These are phyloP conservation scores for Oidium heveae DNA, from an alignment of 2,329 filamentous ascomycete species.

Conservation along the genomic window DNA sequence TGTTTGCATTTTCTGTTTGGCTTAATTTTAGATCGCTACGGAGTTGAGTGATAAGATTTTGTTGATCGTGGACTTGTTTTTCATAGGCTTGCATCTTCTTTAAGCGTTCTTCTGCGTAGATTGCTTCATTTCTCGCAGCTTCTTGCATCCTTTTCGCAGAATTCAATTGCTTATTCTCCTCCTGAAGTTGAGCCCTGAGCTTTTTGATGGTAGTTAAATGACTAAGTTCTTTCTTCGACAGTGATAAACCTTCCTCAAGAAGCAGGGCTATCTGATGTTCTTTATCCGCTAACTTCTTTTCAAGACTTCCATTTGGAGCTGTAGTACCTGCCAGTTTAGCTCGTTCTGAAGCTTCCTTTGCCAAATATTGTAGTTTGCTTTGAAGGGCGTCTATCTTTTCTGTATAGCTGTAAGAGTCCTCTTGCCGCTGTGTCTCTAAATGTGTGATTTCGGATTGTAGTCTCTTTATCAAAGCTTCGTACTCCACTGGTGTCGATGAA, in stretches of 20 bases:
- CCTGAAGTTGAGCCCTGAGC: slow-evolving; percentile 37
- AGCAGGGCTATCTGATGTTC: slow-evolving; percentile 74
- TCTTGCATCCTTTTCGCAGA: slow-evolving; percentile 34
- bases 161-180: slow-evolving; percentile 37
- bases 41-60: slow-evolving; percentile 23
- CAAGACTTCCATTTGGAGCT: slow-evolving; percentile 35
- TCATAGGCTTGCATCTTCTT: slow-evolving; percentile 26
- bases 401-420: slow-evolving; percentile 60
- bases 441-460: slow-evolving; percentile 12
- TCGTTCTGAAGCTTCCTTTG: slow-evolving; percentile 51
- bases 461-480: slow-evolving; percentile 17
- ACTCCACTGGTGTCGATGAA: slow-evolving; percentile 13
- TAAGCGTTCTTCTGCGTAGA: slow-evolving; percentile 21
- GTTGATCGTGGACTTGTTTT: slow-evolving; percentile 27
- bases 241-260: slow-evolving; percentile 75
- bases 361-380: slow-evolving; percentile 70
- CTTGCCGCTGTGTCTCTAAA: slow-evolving; percentile 30
- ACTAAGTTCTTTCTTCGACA: slow-evolving; percentile 69
- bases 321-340: slow-evolving; percentile 43
- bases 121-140: slow-evolving; percentile 26
- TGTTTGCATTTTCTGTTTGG: slow-evolving; percentile 35
- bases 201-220: slow-evolving; percentile 66
- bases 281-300: slow-evolving; percentile 67
- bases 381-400: slow-evolving; percentile 84
- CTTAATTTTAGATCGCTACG: slow-evolving; percentile 33